These are phyloP conservation scores for Flaveria robusta DNA, from an alignment of 129 eudicot genomes.

Conservation along the genomic window DNA sequence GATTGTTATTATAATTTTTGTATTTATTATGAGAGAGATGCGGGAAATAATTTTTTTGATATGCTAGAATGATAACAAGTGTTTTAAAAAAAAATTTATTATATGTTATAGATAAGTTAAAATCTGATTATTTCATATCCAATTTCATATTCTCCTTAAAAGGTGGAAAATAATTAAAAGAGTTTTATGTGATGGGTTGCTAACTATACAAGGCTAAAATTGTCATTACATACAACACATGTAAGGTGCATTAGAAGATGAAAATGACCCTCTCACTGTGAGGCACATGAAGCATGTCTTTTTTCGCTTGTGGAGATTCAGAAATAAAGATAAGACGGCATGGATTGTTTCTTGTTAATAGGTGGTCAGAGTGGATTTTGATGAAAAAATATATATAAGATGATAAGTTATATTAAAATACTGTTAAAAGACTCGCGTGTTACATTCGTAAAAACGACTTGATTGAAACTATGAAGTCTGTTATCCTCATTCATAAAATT, in stretches of 20 bases:
- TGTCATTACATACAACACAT: neutral
- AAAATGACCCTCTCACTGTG: slow-evolving; percentile 11
- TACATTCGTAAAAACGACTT: no score
- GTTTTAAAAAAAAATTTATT: no score
- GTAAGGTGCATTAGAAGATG: neutral
- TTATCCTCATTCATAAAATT: no score
- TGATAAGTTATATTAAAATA: neutral
- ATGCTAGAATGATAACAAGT: no score
- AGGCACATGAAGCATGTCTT: slow-evolving; percentile 7
- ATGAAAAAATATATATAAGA: neutral
- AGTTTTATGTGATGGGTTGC: neutral
- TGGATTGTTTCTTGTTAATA: neutral
- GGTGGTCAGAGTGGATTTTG: slow-evolving; percentile 10
- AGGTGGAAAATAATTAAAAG: slow-evolving; percentile 20
- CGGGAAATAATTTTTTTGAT: no score
- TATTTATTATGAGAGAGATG: no score
- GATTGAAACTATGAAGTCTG: no score
- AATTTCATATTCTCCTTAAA: neutral
- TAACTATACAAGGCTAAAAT: neutral
- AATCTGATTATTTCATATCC: no score
- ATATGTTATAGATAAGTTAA: no score
- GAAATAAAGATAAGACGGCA: slow-evolving; percentile 16
- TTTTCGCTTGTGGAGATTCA: neutral
- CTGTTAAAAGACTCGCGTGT: no score
- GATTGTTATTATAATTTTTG: no score